Evolutionary conservation across 1,284 basidiomycete species (phyloP), one percentile per base, ranked within the genome.

Genomic region (Fomes fomentarius): DNA sequence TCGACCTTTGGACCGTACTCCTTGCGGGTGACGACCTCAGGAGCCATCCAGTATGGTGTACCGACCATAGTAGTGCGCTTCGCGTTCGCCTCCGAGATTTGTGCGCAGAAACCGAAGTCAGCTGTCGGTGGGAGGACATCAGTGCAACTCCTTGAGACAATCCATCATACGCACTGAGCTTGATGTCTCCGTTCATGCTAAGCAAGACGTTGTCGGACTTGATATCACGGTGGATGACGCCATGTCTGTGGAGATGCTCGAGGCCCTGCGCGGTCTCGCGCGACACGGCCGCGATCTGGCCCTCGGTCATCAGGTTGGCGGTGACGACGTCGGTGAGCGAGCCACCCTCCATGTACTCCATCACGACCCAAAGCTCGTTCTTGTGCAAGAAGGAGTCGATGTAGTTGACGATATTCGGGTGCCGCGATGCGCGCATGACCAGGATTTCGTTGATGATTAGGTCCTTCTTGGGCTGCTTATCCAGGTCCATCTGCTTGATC

Each of bases 21-120:
- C 73, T 98, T 98, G 52, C 96, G 86, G 19, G 94, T 97, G 55
- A 99, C 96, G 28, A 99, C 96, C 70, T 99, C 96, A 1, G 96
- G 96, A 1, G 97, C 96, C 96, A 99, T 99, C 96, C 96, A 99
- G 71, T 98, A 99, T 1, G 97, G 97, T 7, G 97, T 98, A 3
- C 97, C 97, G 42, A 98, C 96, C 96, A 99, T 98, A n/a, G 97
- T 99, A 28, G 95, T 98, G 30, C 96, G 89, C 78, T 98, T 98
- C 5, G 95, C 85, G 61, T 91, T 86, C 7, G 87, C 83, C 65
- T 98, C 96, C 24, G 94, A 94, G 55, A 98, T 96, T 74, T 97
- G 93, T 0, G 96, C 97, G 64, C 96, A 98, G 82, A 98, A 98
- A 4, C 96, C 96, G 75, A 99, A 99, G 75, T 99, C 96, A 73